Percentiles rank a stretch among this genome's conserved stretches.
Conservation (phyloP, 2,329 filamentous ascomycete genomes). For the Botryotinia globosa region DNA sequence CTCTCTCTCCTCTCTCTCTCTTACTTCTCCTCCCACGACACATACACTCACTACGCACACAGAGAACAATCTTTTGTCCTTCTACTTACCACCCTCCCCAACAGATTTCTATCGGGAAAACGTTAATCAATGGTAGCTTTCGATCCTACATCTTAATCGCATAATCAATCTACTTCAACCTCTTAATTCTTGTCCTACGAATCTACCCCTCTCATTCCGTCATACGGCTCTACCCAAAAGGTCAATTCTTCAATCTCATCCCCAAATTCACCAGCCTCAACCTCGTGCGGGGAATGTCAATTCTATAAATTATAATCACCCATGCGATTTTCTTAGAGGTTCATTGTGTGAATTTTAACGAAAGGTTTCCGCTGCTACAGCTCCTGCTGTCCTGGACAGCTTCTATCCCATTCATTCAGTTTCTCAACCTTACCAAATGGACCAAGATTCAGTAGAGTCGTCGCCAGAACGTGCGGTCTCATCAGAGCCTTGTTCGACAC, state of each 20-base stretch:
- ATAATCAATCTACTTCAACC: not conserved
- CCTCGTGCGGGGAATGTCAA: slow-evolving; percentile 1
- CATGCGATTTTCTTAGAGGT: slow-evolving; percentile 27
- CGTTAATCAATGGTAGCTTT: not conserved
- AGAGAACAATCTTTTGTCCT: not conserved
- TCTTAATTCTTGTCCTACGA: not conserved
- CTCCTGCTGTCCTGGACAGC: slow-evolving; percentile 21
- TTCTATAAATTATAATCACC: slow-evolving; percentile 18
- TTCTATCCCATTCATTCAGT: slow-evolving; percentile 48
- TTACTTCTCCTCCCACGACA: not conserved
- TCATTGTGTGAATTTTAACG: slow-evolving; percentile 22
- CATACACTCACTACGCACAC: not conserved
- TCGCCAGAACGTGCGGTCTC: slow-evolving; percentile 58
- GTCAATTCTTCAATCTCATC: not conserved
- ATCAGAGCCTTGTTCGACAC: slow-evolving; percentile 60
- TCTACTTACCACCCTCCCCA: not conserved
- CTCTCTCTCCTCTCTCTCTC: not conserved
- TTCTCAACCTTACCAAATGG: slow-evolving; percentile 41
- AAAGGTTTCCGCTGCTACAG: slow-evolving; percentile 29
- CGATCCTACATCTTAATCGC: slow-evolving; percentile 1
- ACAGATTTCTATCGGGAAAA: not conserved
- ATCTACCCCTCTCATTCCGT: slow-evolving; percentile 1
- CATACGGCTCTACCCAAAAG: not conserved
- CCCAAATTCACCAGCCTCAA: not conserved
- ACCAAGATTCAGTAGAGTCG: slow-evolving; percentile 37